Conservation (phyloP, 78 protist species). For the Speleostelium caveatum region DNA sequence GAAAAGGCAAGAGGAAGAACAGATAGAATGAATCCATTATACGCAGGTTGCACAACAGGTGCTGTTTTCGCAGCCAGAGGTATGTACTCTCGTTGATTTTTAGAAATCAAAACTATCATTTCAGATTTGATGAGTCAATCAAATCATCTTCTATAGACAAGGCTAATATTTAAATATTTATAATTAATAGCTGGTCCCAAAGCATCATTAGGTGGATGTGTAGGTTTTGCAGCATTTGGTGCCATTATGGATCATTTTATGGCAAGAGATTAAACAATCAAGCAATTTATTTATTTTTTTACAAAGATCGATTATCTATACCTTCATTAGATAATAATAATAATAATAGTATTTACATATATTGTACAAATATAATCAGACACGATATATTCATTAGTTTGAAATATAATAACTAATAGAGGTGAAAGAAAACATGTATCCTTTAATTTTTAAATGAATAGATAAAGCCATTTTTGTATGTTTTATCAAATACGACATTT, state of each 20-base stretch:
- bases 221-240: constrained; percentile 78
- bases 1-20: constrained; percentile 78
- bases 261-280: constrained; percentile 39
- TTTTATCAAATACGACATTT: too few species aligned
- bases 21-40: constrained; percentile 43
- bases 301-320: too few species aligned
- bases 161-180: not conserved
- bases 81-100: not conserved
- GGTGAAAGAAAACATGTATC: too few species aligned
- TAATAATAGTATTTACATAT: too few species aligned
- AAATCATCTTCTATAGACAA: not conserved
- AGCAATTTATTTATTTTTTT: too few species aligned
- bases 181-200: constrained; percentile 51
- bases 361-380: too few species aligned
- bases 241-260: constrained; percentile 72
- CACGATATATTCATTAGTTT: too few species aligned
- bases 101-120: not conserved
- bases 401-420: too few species aligned
- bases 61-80: constrained; percentile 73
- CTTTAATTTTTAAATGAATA: too few species aligned
- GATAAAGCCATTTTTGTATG: too few species aligned
- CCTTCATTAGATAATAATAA: too few species aligned
- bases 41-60: constrained; percentile 77
- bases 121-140: not conserved
- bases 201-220: constrained; percentile 76